phyloP scores from a whole-genome alignment of 306 rosid species.

The Luffa aegyptiaca region DNA sequence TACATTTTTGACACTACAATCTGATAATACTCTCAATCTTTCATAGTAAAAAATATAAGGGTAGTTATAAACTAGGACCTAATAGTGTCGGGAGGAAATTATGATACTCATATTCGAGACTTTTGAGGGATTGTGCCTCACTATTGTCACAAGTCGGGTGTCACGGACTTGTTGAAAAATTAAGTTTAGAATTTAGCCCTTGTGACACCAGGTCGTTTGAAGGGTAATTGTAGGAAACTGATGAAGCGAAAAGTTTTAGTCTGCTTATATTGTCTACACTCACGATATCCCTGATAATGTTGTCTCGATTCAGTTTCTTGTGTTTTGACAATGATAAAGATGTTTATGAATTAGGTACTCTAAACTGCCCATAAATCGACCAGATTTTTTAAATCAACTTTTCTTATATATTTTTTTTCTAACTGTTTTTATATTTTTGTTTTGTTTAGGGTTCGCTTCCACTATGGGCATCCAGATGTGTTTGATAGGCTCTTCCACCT shows the following conservation, averaged over 20 bases:
- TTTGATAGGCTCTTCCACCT: constrained; percentile 96
- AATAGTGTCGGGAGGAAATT: neutral
- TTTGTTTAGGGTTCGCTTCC: constrained; percentile 81
- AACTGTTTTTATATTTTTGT: neutral
- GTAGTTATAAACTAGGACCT: neutral
- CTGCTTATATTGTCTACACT: neutral
- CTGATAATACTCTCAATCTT: neutral
- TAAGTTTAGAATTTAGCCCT: neutral
- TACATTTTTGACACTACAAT: neutral
- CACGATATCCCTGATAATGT: neutral
- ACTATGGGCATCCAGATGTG: constrained; percentile 98
- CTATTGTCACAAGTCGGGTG: neutral
- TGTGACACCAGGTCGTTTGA: neutral
- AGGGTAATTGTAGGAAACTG: neutral
- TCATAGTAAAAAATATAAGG: neutral
- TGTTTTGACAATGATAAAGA: neutral
- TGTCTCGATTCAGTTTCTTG: neutral
- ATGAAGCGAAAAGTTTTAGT: neutral
- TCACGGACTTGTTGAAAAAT: neutral
- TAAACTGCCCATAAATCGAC: neutral
- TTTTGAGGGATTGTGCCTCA: neutral
- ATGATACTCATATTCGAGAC: neutral
- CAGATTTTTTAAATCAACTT: neutral
- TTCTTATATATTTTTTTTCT: neutral
- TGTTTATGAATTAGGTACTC: neutral